These are phyloP conservation scores for Scytalidium lignicola DNA, from an alignment of 2,329 filamentous ascomycete genomes.

Conservation along the genomic window DNA sequence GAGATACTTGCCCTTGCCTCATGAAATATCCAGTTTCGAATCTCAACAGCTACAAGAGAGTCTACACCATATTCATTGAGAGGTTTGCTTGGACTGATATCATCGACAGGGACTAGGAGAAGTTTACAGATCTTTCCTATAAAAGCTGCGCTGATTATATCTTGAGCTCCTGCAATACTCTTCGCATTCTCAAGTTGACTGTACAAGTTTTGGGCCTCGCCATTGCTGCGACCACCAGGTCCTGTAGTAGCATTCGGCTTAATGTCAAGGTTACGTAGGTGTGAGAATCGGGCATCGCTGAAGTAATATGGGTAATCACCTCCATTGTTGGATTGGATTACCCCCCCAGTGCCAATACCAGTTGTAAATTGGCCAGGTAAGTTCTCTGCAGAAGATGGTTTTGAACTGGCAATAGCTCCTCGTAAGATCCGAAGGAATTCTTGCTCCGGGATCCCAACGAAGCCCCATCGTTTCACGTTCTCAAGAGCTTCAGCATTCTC, in stretches of 20 bases:
- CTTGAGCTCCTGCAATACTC: neutral
- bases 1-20: conserved; percentile 39
- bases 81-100: conserved; percentile 22
- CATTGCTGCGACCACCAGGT: neutral
- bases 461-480: conserved; percentile 45
- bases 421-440: conserved; percentile 23
- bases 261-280: conserved; percentile 42
- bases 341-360: conserved; percentile 49
- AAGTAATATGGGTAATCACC: conserved; percentile 51
- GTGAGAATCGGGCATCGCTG: conserved; percentile 42
- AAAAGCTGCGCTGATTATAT: neutral
- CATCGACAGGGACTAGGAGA: conserved; percentile 13
- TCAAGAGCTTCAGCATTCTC: conserved; percentile 42
- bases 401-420: neutral
- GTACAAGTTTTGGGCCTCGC: neutral
- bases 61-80: conserved; percentile 43
- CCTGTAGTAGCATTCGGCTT: neutral
- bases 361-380: conserved; percentile 40
- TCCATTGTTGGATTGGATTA: conserved; percentile 45
- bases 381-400: conserved; percentile 33
- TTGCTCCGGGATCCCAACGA: conserved; percentile 43
- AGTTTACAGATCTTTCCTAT: neutral
- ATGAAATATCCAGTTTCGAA: conserved; percentile 44
- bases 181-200: neutral
- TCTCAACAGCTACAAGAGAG: conserved; percentile 46